Percentiles rank a stretch among this genome's conserved stretches.
phyloP scores from a whole-genome alignment of 805 yeast species.

The Cyberlindnera misumaiensis region DNA sequence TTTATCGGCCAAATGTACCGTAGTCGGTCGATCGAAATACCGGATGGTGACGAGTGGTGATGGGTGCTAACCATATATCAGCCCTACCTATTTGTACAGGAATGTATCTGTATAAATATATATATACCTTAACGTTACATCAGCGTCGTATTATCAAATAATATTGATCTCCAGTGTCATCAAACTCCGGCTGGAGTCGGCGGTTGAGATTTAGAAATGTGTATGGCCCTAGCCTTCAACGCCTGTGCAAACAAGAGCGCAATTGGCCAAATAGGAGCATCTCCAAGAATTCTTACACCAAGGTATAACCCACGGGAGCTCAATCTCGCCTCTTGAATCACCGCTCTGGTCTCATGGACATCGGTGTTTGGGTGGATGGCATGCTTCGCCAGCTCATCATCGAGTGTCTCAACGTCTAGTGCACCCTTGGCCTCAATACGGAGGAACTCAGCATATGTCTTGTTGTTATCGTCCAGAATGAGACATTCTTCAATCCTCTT shows the following conservation, averaged over 20 bases:
- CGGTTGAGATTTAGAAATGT: constrained; percentile 24
- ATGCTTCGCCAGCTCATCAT: constrained; percentile 43
- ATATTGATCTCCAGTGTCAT: not conserved
- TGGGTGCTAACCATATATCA: too few relatives aligned
- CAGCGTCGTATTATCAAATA: too few relatives aligned
- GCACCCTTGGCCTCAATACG: constrained; percentile 56
- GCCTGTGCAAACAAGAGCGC: constrained; percentile 78
- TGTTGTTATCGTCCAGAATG: constrained; percentile 43
- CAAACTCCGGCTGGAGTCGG: constrained; percentile 7
- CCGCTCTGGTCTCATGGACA: constrained; percentile 35
- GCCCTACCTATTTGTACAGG: too few relatives aligned
- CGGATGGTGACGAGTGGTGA: too few relatives aligned
- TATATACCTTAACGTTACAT: not conserved
- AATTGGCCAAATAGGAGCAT: constrained; percentile 84
- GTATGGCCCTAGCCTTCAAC: constrained; percentile 54
- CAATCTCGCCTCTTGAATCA: constrained; percentile 42
- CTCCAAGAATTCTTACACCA: constrained; percentile 73
- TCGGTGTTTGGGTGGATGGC: constrained; percentile 40
- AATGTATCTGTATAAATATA: too few relatives aligned
- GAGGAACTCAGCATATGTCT: constrained; percentile 52
- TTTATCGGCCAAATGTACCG: too few relatives aligned
- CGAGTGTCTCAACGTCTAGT: constrained; percentile 41
- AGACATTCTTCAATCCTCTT: constrained; percentile 54
- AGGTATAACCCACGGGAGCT: constrained; percentile 54
- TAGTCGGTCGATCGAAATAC: too few relatives aligned